A percentile compares a stretch with the other conserved stretches of the same genome.
Conservation (phyloP, 2,329 filamentous ascomycete species). For the Coniosporium tulheliwenetii region DNA sequence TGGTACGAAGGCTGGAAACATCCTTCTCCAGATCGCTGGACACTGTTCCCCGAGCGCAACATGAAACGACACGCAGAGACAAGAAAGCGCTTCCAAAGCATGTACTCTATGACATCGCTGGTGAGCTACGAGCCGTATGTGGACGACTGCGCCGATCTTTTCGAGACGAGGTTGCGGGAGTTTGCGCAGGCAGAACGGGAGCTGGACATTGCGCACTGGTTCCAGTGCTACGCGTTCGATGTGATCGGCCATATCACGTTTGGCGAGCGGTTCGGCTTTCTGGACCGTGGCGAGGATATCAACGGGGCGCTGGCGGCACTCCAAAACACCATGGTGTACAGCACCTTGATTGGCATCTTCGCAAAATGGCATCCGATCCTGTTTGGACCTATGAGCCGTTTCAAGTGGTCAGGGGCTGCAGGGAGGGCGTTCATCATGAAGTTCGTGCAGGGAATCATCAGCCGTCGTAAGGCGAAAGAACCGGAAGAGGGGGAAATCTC, state of each 20-base stretch:
- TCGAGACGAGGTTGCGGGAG: conserved; percentile 5
- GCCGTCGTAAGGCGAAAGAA: not conserved
- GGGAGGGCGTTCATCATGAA: conserved; percentile 3
- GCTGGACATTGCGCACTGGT: conserved; percentile 9
- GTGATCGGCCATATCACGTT: not conserved
- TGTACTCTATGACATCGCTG: conserved; percentile 10
- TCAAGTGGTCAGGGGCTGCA: conserved; percentile 3
- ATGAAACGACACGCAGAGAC: conserved; percentile 6
- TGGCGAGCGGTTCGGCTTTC: not conserved
- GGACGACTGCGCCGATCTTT: conserved; percentile 6
- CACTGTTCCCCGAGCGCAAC: conserved; percentile 3
- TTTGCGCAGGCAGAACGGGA: conserved; percentile 3
- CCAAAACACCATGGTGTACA: not conserved
- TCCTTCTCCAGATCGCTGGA: not conserved
- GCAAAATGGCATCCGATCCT: not conserved
- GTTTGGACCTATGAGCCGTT: not conserved
- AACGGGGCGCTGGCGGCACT: not conserved
- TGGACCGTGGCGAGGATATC: not conserved
- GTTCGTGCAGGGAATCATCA: conserved; percentile 2
- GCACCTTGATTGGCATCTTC: not conserved
- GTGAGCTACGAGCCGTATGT: conserved; percentile 10
- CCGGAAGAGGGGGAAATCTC: not conserved
- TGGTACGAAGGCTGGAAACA: conserved; percentile 8
- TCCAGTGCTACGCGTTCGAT: conserved; percentile 4
- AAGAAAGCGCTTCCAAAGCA: conserved; percentile 7